Evolutionary conservation across 202 grass and related monocot genomes (phyloP).

Genomic region (Elaeis oleifera): DNA sequence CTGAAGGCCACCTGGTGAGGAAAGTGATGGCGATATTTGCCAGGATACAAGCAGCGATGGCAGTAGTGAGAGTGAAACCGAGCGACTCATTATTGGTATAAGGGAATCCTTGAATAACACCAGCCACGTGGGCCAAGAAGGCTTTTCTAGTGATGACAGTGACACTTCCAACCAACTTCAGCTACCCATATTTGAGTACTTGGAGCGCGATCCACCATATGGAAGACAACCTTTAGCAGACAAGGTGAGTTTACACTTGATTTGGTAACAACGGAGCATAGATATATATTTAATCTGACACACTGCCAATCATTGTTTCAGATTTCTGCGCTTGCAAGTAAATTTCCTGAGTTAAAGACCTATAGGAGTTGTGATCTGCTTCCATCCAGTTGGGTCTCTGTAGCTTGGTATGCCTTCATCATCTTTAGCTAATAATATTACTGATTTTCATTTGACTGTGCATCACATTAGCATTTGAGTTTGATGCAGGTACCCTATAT

Average conservation of each 20-base stretch:
- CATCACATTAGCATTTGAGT: constrained; percentile 22
- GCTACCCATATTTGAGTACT: constrained; percentile 41
- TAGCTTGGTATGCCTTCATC: constrained; percentile 56
- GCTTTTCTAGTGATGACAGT: too few species aligned
- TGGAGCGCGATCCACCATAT: constrained; percentile 68
- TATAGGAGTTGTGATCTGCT: constrained; percentile 70
- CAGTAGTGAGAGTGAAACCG: too few species aligned
- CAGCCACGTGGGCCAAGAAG: too few species aligned
- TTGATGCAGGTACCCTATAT: constrained; percentile 65
- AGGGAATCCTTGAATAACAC: too few species aligned
- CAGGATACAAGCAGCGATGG: too few species aligned
- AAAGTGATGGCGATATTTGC: too few species aligned
- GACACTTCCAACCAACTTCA: too few species aligned
- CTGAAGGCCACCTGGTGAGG: too few species aligned
- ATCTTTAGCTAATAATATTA: constrained; percentile 1
- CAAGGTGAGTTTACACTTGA: constrained; percentile 32
- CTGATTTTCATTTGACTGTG: constrained; percentile 2
- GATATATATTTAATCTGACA: too few species aligned
- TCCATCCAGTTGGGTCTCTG: constrained; percentile 75
- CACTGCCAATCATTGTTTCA: constrained; percentile 11
- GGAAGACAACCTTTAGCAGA: constrained; percentile 69
- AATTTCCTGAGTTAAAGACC: constrained; percentile 48
- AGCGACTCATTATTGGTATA: too few species aligned
- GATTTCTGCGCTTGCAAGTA: constrained; percentile 55
- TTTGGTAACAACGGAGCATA: too few species aligned